A percentile compares a stretch with the other conserved stretches of the same genome.
phyloP scores from a whole-genome alignment of 2,329 filamentous ascomycete species.

The Botryotinia convoluta region DNA sequence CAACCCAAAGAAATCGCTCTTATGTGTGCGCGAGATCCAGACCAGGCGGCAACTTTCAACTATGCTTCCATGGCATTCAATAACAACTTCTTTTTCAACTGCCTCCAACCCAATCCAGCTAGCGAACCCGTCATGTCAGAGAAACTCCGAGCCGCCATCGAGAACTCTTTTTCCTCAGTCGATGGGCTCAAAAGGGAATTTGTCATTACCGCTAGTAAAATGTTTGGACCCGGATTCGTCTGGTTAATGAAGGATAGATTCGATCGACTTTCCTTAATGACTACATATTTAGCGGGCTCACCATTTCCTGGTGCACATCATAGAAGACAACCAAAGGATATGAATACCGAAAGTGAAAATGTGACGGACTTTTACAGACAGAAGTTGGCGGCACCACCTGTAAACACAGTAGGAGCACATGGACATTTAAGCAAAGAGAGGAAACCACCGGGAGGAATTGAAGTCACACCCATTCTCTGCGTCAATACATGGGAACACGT shows the following conservation, averaged over 20 bases:
- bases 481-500: slow-evolving; percentile 97
- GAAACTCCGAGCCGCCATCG: slow-evolving; percentile 58
- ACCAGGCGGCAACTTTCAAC: slow-evolving; percentile 82
- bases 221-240: slow-evolving; percentile 97
- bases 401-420: slow-evolving; percentile 39
- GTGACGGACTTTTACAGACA: slow-evolving; percentile 43
- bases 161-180: slow-evolving; percentile 73
- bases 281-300: slow-evolving; percentile 88
- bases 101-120: slow-evolving; percentile 46
- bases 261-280: slow-evolving; percentile 62
- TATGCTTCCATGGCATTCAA: slow-evolving; percentile 95
- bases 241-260: slow-evolving; percentile 71
- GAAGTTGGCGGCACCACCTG: slow-evolving; percentile 33
- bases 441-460: slow-evolving; percentile 61
- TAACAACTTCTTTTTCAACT: slow-evolving; percentile 78
- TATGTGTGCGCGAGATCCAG: slow-evolving; percentile 74
- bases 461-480: slow-evolving; percentile 76
- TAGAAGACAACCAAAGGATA: slow-evolving; percentile 63
- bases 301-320: slow-evolving; percentile 84
- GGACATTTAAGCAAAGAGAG: slow-evolving; percentile 34
- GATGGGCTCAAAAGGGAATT: slow-evolving; percentile 80
- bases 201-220: slow-evolving; percentile 74
- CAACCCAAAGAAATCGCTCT: slow-evolving; percentile 64
- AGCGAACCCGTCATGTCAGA: slow-evolving; percentile 47
- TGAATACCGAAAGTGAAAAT: slow-evolving; percentile 57